phyloP scores from a whole-genome alignment of 1,284 basidiomycete species.

The Apiotrichum veenhuisii region DNA sequence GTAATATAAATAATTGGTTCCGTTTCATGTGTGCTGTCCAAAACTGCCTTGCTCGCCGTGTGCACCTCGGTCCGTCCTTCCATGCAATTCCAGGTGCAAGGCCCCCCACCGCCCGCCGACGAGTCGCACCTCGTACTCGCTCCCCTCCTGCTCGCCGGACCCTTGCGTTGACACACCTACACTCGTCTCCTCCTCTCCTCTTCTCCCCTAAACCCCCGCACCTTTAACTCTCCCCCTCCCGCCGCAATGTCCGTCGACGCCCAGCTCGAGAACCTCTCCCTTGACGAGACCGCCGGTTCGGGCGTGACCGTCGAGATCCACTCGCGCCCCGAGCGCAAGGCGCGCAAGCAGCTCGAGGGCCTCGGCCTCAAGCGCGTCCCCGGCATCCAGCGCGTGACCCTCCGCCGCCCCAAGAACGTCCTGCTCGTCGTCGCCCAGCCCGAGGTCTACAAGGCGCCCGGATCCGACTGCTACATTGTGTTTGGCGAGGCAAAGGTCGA shows the following conservation, averaged over 20 bases:
- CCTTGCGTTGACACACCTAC: background rate
- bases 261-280: conserved; percentile 58
- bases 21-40: no score
- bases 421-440: conserved; percentile 90
- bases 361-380: conserved; percentile 88
- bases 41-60: no score
- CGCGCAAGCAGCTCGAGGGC: conserved; percentile 66
- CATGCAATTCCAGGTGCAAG: no score
- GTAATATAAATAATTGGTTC: no score
- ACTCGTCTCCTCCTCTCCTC: background rate
- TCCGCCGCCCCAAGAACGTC: conserved; percentile 91
- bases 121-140: background rate
- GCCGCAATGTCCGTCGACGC: conserved; percentile 60
- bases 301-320: conserved; percentile 88
- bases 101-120: no score
- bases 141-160: background rate
- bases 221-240: conserved; percentile 12
- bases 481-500: conserved; percentile 98
- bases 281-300: conserved; percentile 53
- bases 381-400: conserved; percentile 90
- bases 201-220: background rate
- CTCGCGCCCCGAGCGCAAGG: conserved; percentile 86
- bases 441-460: conserved; percentile 96
- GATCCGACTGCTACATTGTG: conserved; percentile 97
- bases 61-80: no score